Base-by-base conservation (phyloP, 192 early-diverging fungal species). In the Coemansia sp. region DNA sequence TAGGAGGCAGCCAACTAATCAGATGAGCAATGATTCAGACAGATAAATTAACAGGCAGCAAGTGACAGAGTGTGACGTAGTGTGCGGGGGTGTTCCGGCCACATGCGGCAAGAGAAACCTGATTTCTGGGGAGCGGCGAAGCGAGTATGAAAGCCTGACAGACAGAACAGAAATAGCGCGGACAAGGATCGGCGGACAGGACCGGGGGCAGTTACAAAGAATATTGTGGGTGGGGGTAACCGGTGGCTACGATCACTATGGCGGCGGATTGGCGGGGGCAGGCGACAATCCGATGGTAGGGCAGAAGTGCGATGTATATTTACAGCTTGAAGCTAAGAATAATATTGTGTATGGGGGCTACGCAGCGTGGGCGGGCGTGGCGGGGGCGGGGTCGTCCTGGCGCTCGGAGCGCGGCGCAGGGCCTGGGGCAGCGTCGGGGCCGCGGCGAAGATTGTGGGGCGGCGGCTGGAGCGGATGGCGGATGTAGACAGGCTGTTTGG, bases 391-490 rank as follows among this genome's bases (percentile, higher is more conserved):
- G 41, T 45, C 48, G 48, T 19, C 48, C 17, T 25, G 53, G 29
- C 19, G 19, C 11, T n/a, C 53, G 24, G 53, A 27, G 24, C 9
- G 53, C 53, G 24, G 41, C 41, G 15, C 41, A 39, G 49, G 11
- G 48, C 48, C 60, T 52, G 62, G 25, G 9, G 57, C 56, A 27
- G 69, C 41, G 47, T 64, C 62, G 19, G 70, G 64, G 51, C 54
- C 54, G 19, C 25, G 61, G 50, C 71, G 60, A 50, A 73, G 55
- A 57, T 73, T 73, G 71, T 73, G 71, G 29, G 71, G 60, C 41
- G 71, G 71, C 49, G 64, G 71, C 56, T 59, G 65, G 25, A 73
- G 65, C 59, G 60, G 60, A 21, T 45, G 56, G 64, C 65, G 65
- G 56, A 73, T 63, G 65, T 48, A 47, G 25, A 73, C 65, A 23